Evolutionary conservation across 2,329 filamentous ascomycete genomes (phyloP), one percentile per base, ranked within the genome.

Genomic region (Talaromyces rugulosus): DNA sequence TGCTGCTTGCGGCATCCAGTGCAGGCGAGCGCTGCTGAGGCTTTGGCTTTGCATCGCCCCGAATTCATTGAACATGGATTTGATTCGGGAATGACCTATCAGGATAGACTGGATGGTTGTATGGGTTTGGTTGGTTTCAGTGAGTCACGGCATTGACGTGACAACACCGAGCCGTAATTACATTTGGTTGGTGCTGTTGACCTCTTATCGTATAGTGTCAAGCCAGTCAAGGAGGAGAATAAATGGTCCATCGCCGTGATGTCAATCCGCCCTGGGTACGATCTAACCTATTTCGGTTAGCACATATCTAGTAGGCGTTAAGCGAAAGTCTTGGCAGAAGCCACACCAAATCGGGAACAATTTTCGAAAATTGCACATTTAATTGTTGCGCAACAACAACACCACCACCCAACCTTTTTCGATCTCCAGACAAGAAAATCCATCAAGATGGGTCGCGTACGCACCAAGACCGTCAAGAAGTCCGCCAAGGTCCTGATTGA

Each of bases 401-500:
- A 36, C n/a, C 18, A 47, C 23, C 40, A 42, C 40, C 40, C 44
- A 47, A 47, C 44, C 44, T 47, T 47, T 60, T 47, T 55, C 59
- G 33, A 55, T n/a, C 33, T 56, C 56, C 59, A 57, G 59, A 56
- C 57, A 42, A 23, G 23, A 23, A 23, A 74, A 69, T 74, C 71
- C 75, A 76, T 74, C 76, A 80, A 77, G 70, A 80, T 80, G 78
- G 78, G 78, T 79, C 78, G 78, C 75, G 78, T 80, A 71, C 75
- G 78, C 66, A 80, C 78, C 65, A 80, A 80, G 85, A 89, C 87
- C 73, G 87, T 90, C 77, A 90, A 90, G 84, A 88, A 89, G 82
- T 89, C 88, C 86, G 93, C 95, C 85, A 99, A 99, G 91, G 93
- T 97, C 87, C 94, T 98, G 85, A 98, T 99, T 83, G 93, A 97